Conservation (phyloP, 2,329 filamentous ascomycete species). For the Alternaria gansuensis region DNA sequence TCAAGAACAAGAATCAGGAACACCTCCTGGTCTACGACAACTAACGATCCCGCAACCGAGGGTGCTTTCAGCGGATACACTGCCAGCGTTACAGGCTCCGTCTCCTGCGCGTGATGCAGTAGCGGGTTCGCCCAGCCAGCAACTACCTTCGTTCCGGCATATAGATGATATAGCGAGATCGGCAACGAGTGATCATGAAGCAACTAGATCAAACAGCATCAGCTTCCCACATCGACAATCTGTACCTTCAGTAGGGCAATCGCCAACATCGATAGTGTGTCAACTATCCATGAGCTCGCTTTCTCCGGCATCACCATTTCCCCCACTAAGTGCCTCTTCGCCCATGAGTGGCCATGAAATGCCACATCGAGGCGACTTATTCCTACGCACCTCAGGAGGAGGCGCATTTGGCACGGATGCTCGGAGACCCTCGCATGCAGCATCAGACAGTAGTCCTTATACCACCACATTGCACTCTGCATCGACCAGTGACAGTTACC, state of each 20-base stretch:
- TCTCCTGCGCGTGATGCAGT: slow-evolving; percentile 43
- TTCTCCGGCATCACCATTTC: slow-evolving; percentile 46
- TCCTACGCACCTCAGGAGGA: slow-evolving; percentile 43
- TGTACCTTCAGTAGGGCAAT: slow-evolving; percentile 48
- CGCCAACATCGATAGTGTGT: slow-evolving; percentile 47
- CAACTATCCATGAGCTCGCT: slow-evolving; percentile 47
- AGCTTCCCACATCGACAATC: slow-evolving; percentile 48
- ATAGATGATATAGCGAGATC: slow-evolving; percentile 49
- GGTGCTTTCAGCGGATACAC: slow-evolving; percentile 41
- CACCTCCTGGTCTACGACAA: slow-evolving; percentile 43
- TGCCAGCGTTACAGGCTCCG: slow-evolving; percentile 49
- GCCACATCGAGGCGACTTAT: slow-evolving; percentile 42
- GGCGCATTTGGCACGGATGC: slow-evolving; percentile 40
- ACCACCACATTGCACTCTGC: slow-evolving; percentile 46
- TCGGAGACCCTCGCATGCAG: slow-evolving; percentile 50
- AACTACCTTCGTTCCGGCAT: slow-evolving; percentile 48
- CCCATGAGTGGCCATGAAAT: slow-evolving; percentile 45
- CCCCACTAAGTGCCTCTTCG: slow-evolving; percentile 44
- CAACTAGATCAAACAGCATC: slow-evolving; percentile 38
- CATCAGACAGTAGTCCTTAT: slow-evolving; percentile 46
- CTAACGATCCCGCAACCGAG: slow-evolving; percentile 46
- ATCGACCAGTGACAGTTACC: slow-evolving; percentile 47
- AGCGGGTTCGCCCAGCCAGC: slow-evolving; percentile 42
- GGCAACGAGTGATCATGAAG: slow-evolving; percentile 44
- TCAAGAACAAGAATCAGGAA: slow-evolving; percentile 37